Conservation (phyloP, 129 eudicot genomes). For the Arctium minus region DNA sequence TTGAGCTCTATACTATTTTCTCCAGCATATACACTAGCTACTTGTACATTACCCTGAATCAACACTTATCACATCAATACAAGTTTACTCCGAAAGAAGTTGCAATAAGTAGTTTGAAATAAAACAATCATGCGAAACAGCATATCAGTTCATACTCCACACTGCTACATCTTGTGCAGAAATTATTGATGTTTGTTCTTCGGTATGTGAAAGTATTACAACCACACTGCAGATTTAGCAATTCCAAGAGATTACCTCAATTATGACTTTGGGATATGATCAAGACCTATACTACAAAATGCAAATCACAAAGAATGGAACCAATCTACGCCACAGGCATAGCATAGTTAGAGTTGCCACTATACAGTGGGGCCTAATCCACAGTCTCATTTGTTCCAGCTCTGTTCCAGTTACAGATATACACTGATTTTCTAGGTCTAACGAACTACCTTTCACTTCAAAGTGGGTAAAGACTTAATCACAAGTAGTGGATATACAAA, state of each 20-base stretch:
- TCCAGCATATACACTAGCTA: conserved; percentile 93
- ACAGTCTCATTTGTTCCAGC: not conserved
- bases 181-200: not conserved
- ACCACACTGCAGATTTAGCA: not conserved
- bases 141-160: not conserved
- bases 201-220: conserved; percentile 5
- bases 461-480: not conserved
- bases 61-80: conserved; percentile 18
- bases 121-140: conserved; percentile 1
- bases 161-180: not conserved
- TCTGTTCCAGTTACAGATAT: not conserved
- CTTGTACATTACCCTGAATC: conserved; percentile 77
- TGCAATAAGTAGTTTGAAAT: not conserved
- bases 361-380: not conserved
- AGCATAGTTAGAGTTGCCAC: not conserved
- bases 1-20: conserved; percentile 61
- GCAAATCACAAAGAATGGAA: not conserved
- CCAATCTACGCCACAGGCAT: not conserved
- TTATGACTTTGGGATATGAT: conserved; percentile 2
- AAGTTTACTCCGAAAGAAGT: not conserved
- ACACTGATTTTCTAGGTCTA: not conserved
- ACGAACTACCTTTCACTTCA: not conserved
- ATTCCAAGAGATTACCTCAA: not conserved
- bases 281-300: not conserved
- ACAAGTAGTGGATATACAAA: not conserved